phyloP scores from a whole-genome alignment of 345 rosid genomes.

The Rubroshorea leprosula region DNA sequence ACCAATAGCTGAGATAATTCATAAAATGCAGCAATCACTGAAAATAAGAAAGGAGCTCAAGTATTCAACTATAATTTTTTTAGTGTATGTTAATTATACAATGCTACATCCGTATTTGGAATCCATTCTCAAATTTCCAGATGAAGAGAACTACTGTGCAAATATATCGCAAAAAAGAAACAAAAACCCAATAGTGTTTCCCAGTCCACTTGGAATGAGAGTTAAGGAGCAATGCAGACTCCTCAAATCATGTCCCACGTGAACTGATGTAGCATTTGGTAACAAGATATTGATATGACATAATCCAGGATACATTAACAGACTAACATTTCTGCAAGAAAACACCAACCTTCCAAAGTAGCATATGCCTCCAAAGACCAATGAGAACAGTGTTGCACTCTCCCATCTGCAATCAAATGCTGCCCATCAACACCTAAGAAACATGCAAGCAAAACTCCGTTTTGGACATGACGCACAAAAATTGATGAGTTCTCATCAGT shows the following conservation, averaged over 20 bases:
- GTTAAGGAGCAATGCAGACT: too few species aligned
- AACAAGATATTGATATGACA: too few species aligned
- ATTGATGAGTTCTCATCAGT: not conserved
- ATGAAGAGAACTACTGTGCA: not conserved
- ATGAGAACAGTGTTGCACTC: slow-evolving; percentile 67
- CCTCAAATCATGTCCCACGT: too few species aligned
- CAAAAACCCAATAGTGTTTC: too few species aligned
- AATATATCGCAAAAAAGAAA: too few species aligned
- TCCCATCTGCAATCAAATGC: slow-evolving; percentile 79
- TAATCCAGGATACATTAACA: too few species aligned
- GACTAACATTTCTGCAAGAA: too few species aligned
- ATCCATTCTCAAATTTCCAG: not conserved
- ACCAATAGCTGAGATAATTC: not conserved
- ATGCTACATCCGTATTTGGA: not conserved
- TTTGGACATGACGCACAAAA: slow-evolving; percentile 6
- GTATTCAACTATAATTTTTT: too few species aligned
- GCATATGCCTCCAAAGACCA: slow-evolving; percentile 74
- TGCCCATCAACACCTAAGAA: slow-evolving; percentile 27
- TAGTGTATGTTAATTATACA: not conserved
- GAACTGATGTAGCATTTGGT: too few species aligned
- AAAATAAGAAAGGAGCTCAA: too few species aligned
- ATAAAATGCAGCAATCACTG: too few species aligned
- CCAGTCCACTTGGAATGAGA: too few species aligned
- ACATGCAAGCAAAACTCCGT: slow-evolving; percentile 10
- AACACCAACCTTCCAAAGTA: slow-evolving; percentile 77